Evolutionary conservation across 2,329 filamentous ascomycete species (phyloP).

Genomic region (Trichoderma aggressivum): DNA sequence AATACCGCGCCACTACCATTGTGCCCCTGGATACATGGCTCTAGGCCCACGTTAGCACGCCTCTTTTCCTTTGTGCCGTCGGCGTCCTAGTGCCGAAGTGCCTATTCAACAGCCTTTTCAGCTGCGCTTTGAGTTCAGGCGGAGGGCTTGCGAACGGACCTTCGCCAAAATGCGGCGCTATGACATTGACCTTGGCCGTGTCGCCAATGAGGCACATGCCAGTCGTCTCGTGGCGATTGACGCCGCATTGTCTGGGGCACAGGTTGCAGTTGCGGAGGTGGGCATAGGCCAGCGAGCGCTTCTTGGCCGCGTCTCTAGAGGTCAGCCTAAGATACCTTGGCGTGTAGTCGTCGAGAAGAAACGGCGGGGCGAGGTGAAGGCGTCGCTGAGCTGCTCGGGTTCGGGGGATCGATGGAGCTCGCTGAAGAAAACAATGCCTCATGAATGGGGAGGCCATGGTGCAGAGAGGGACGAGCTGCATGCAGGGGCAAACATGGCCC

Average conservation of each 20-base stretch:
- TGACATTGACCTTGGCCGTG: constrained; percentile 75
- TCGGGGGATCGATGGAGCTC: not conserved
- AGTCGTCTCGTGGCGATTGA: constrained; percentile 76
- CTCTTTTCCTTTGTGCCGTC: not conserved
- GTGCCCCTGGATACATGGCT: constrained; percentile 79
- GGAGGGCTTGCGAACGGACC: constrained; percentile 38
- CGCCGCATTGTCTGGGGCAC: constrained; percentile 71
- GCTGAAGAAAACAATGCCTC: constrained; percentile 15
- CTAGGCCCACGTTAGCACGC: constrained; percentile 33
- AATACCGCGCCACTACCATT: constrained; percentile 78
- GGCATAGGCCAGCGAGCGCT: constrained; percentile 68
- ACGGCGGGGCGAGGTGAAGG: constrained; percentile 59
- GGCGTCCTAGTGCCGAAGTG: not conserved
- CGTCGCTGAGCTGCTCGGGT: constrained; percentile 16
- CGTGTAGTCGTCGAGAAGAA: constrained; percentile 70
- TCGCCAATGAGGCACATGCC: constrained; percentile 76
- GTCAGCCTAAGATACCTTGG: constrained; percentile 69
- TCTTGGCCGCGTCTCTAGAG: constrained; percentile 66
- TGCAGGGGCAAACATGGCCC: not conserved
- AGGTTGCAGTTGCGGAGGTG: constrained; percentile 78
- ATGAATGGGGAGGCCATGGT: constrained; percentile 12
- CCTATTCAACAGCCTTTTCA: not conserved
- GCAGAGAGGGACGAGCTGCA: not conserved
- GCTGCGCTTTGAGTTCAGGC: not conserved
- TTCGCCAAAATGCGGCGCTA: constrained; percentile 83